Evolutionary conservation across 202 grass and related monocot genomes (phyloP), one percentile per base, ranked within the genome.

Genomic region (Panicum virgatum): DNA sequence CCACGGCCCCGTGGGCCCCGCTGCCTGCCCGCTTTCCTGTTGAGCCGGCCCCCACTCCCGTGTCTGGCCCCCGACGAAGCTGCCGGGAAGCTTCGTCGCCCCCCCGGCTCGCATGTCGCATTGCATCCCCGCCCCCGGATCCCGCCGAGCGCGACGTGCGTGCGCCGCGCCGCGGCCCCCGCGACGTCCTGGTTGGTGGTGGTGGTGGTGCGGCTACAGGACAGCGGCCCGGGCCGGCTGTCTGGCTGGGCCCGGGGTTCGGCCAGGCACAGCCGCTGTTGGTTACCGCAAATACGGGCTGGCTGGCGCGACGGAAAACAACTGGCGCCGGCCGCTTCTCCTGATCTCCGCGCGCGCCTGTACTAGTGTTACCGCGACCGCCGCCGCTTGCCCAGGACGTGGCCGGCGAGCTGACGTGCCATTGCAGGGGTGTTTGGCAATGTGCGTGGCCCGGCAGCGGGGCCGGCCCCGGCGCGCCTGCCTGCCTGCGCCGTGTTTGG

Each of bases 81-180:
- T 85, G 64, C 82, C 26, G 8, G 45, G 87, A 85, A 89, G 82
- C 87, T 89, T 89, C 86, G 13, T 9, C 42, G 22, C 72, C 8
- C 23, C 3, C 14, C 47, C 47, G 15, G 20, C 32, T 4, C 32
- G 32, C 32, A 34, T 34, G 32, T 34, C 32, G 32, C 32, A 34
- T 34, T n/a, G n/a, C n/a, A n/a, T n/a, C 20, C 25, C 47, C 77
- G 32, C 43, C 20, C 25, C n/a, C n/a, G n/a, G 54, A 82, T 79
- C 12, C 83, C 7, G 27, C 8, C 73, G 72, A 65, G 3, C 44
- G 45, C 60, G 45, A 72, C 64, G 64, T 64, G 29, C 60, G 32
- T 6, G 61, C 80, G 34, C 9, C 40, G 40, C 32, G 32, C 57
- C 57, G 69, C 44, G 44, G 44, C 58, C 69, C 58, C 9, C 3